Evolutionary conservation across 257 asterid genomes (phyloP).

Genomic region (Solanum bukasovii): DNA sequence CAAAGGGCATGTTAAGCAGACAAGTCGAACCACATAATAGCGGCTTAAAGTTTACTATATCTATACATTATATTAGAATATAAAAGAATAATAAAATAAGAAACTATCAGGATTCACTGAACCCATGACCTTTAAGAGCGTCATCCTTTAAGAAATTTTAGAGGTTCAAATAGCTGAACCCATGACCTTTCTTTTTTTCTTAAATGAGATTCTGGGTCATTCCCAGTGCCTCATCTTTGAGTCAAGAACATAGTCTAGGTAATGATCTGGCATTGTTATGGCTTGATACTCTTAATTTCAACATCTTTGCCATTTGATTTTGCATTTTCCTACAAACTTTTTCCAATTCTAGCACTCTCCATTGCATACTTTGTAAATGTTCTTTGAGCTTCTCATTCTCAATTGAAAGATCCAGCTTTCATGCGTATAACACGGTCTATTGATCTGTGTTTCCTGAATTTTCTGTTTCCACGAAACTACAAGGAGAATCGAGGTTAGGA

Average conservation of each 20-base stretch:
- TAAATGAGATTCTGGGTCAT: background rate
- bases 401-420: too few species aligned
- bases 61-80: background rate
- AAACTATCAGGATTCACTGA: background rate
- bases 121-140: background rate
- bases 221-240: background rate
- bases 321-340: too few species aligned
- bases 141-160: background rate
- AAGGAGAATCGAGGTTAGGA: slow-evolving; percentile 2
- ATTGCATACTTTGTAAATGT: too few species aligned
- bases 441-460: slow-evolving; percentile 9
- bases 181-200: background rate
- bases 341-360: too few species aligned
- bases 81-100: background rate
- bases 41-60: background rate
- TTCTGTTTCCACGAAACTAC: slow-evolving; percentile 1
- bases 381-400: too few species aligned
- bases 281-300: too few species aligned
- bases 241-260: slow-evolving; percentile 64
- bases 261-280: slow-evolving; percentile 2
- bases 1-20: background rate
- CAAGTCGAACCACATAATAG: background rate
- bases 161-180: background rate
- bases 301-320: too few species aligned
- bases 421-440: slow-evolving; percentile 40